These are phyloP conservation scores for Metschnikowia gelsemii DNA, from an alignment of 805 yeast genomes.

Conservation along the genomic window DNA sequence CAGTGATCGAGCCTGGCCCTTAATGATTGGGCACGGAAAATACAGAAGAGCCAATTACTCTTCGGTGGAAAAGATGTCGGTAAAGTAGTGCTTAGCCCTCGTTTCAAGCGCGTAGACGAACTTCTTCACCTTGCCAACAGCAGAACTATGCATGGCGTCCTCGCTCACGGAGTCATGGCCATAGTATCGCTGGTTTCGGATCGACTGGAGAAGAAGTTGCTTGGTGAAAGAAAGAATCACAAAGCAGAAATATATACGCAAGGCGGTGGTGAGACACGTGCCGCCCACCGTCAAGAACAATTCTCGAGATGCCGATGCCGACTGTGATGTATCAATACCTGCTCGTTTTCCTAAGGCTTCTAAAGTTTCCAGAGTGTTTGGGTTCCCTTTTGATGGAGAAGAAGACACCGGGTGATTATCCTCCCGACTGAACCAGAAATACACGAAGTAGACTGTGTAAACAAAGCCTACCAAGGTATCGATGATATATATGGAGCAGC, in stretches of 20 bases:
- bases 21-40: no score
- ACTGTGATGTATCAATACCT: constrained; percentile 43
- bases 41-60: neutral
- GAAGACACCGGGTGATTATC: constrained; percentile 34
- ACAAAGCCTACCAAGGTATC: constrained; percentile 69
- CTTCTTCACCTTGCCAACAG: constrained; percentile 23
- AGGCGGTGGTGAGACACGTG: constrained; percentile 45
- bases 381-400: no score
- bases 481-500: constrained; percentile 57
- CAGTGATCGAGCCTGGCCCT: no score
- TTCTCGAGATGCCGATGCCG: constrained; percentile 60
- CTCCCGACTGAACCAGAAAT: constrained; percentile 66
- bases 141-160: constrained; percentile 25
- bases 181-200: constrained; percentile 25
- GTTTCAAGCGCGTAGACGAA: constrained; percentile 31
- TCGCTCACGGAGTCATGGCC: constrained; percentile 28
- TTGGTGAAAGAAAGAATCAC: constrained; percentile 60
- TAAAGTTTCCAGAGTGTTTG: no score
- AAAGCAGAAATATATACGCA: constrained; percentile 60
- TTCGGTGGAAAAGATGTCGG: constrained; percentile 21
- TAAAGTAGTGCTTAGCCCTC: constrained; percentile 30
- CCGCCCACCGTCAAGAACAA: constrained; percentile 55
- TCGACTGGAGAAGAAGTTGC: constrained; percentile 46
- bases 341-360: no score
- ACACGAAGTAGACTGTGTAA: constrained; percentile 72